These are phyloP conservation scores for Populus tomentosa DNA, from an alignment of 441 rosid species.

Conservation along the genomic window DNA sequence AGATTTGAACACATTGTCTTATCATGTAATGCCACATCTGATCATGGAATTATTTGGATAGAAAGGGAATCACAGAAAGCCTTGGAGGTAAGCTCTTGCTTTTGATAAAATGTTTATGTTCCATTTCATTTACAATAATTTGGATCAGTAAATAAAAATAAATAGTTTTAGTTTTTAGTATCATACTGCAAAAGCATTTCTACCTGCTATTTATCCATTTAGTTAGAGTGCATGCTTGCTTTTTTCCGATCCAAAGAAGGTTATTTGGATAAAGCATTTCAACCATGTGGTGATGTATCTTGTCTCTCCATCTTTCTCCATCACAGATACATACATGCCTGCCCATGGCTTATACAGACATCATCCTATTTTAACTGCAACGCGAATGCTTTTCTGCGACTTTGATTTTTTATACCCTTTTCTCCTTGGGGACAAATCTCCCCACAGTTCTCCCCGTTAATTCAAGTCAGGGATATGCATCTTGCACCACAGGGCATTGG, in stretches of 20 bases:
- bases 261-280: neutral
- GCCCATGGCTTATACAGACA: neutral
- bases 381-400: neutral
- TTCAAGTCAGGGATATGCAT: neutral
- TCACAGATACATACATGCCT: neutral
- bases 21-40: conserved; percentile 82
- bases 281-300: neutral
- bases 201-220: neutral
- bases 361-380: neutral
- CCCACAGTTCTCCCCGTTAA: neutral
- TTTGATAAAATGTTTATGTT: neutral
- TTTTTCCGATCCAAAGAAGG: neutral
- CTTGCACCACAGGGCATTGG: neutral
- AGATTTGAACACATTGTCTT: conserved; percentile 92
- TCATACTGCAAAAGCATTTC: neutral
- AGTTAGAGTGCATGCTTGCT: neutral
- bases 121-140: neutral
- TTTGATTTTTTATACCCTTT: neutral
- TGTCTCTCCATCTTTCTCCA: neutral
- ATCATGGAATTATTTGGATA: conserved; percentile 89
- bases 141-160: neutral
- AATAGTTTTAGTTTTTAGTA: neutral
- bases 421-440: neutral
- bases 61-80: conserved; percentile 83
- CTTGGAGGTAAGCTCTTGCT: conserved; percentile 31